Percentiles rank a stretch among this genome's conserved stretches.
phyloP scores from a whole-genome alignment of 805 yeast species.

The Isabelozyma heimii region DNA sequence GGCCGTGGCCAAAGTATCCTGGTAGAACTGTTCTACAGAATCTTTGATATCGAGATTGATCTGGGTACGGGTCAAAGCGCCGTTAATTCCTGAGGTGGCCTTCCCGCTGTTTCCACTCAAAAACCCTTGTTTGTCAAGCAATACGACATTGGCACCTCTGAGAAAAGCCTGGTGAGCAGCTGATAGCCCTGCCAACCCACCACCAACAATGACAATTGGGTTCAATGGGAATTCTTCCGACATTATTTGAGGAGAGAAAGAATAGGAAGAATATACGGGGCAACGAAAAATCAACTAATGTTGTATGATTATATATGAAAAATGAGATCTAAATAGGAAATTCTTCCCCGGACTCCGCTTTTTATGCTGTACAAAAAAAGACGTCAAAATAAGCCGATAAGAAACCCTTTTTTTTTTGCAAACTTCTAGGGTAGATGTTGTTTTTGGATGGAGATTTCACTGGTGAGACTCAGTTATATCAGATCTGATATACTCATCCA shows the following conservation, averaged over 20 bases:
- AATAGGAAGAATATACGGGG: no score
- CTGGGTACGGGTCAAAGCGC: conserved; percentile 69
- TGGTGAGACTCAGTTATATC: no score
- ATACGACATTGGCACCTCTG: conserved; percentile 51
- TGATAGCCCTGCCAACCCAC: conserved; percentile 62
- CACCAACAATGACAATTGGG: conserved; percentile 57
- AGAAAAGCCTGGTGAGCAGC: conserved; percentile 58
- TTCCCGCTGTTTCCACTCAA: conserved; percentile 66
- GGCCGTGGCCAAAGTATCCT: conserved; percentile 69
- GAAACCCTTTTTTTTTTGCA: not conserved
- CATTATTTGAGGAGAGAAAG: not conserved
- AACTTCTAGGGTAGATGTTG: no score
- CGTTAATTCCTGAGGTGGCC: conserved; percentile 70
- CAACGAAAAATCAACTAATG: no score
- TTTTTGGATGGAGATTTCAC: no score
- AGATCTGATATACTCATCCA: no score
- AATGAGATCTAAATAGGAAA: not conserved
- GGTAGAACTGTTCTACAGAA: conserved; percentile 53
- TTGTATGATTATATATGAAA: no score
- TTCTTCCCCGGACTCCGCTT: not conserved
- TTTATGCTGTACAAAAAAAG: no score
- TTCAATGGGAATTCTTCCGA: conserved; percentile 19
- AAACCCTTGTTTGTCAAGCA: conserved; percentile 59
- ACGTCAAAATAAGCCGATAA: not conserved
- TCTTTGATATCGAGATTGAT: conserved; percentile 48